These are phyloP conservation scores for Secale cereale DNA, from an alignment of 176 grass and related monocot species.

Conservation along the genomic window DNA sequence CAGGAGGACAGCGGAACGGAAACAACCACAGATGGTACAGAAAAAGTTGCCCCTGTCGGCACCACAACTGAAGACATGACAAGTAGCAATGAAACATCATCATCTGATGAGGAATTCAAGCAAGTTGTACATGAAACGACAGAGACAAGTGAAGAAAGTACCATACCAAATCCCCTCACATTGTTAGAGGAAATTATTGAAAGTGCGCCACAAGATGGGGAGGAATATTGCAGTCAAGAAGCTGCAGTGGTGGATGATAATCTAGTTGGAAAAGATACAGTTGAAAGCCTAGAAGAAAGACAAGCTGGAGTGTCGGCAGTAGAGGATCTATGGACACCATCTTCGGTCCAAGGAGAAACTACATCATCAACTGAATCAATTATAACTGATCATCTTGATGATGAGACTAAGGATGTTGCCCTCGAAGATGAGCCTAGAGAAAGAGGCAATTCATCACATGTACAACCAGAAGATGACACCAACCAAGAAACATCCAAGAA, in stretches of 20 bases:
- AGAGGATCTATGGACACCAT: conserved; percentile 5
- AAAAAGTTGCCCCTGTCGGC: not conserved
- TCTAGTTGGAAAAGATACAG: conserved; percentile 24
- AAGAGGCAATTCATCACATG: conserved; percentile 8
- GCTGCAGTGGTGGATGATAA: not conserved
- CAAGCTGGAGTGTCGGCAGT: conserved; percentile 14
- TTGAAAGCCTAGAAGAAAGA: conserved; percentile 19
- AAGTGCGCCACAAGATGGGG: conserved; percentile 11
- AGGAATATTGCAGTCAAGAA: conserved; percentile 25
- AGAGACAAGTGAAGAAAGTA: conserved; percentile 16
- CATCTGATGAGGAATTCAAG: conserved; percentile 4
- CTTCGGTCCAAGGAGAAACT: conserved; percentile 21
- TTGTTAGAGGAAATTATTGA: conserved; percentile 15
- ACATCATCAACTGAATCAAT: conserved; percentile 36
- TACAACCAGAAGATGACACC: conserved; percentile 10
- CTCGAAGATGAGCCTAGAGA: conserved; percentile 31
- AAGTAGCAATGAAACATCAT: conserved; percentile 26
- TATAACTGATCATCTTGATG: conserved; percentile 30
- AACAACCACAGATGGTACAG: not conserved
- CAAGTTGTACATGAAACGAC: not conserved
- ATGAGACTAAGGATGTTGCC: conserved; percentile 38
- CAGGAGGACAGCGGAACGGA: conserved; percentile 10
- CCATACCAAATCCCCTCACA: not conserved
- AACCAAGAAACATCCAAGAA: conserved; percentile 15
- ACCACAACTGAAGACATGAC: conserved; percentile 4